phyloP scores from a whole-genome alignment of 192 early-diverging fungal species.

The Coemansia pectinata region DNA sequence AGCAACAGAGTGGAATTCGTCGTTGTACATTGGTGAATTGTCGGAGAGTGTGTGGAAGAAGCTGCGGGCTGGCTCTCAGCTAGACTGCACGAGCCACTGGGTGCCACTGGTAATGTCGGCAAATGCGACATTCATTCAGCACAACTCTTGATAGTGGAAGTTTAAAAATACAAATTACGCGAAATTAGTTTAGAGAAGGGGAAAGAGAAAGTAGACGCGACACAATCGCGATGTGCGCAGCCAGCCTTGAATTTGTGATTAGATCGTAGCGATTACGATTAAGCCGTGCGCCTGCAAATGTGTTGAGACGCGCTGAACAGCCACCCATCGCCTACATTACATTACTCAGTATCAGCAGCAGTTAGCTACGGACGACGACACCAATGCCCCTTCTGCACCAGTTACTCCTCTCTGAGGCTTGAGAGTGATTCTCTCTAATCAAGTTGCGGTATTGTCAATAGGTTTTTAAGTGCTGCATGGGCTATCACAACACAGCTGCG shows the following conservation, averaged over 20 bases:
- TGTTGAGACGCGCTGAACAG: no score
- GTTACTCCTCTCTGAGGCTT: no score
- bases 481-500: no score
- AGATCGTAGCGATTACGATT: neutral
- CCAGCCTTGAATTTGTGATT: neutral
- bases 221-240: neutral
- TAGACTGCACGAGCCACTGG: neutral
- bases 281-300: no score
- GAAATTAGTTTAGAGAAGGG: neutral
- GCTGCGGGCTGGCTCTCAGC: neutral
- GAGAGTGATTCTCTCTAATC: no score
- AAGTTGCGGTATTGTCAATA: no score
- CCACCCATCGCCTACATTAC: no score
- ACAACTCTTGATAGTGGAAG: neutral
- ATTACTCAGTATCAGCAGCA: no score
- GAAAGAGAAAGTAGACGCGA: neutral
- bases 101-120: neutral
- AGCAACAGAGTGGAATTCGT: neutral
- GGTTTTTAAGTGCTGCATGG: no score
- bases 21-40: neutral
- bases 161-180: neutral
- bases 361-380: no score
- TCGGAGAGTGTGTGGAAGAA: neutral
- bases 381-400: no score
- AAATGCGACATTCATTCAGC: conserved; percentile 5